Base-by-base conservation (phyloP, 257 asterid genomes). In the Thymus mandschuricus region DNA sequence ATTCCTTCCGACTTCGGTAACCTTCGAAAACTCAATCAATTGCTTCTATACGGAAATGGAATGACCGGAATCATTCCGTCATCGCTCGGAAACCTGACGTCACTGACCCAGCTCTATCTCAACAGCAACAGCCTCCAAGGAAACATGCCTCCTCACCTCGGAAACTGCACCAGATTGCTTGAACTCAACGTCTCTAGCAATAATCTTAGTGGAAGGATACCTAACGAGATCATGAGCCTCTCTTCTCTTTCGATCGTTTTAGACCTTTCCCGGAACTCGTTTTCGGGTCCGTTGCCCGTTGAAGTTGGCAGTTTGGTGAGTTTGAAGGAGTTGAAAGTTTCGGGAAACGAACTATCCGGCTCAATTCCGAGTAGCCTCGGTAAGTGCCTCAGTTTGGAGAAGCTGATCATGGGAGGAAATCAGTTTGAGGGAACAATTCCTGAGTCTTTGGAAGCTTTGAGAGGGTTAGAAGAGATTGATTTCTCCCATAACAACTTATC, bases 1-100 rank as follows among this genome's bases (percentile, higher is more conserved):
- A 68, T 83, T 49, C 87, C 87, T 2, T 60, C 72, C 52, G 77
- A 76, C 34, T 9, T 80, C 1, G 83, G 81, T 21, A 75, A 48
- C 27, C 77, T 83, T 65, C 21, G 6, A 3, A 72, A 52, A 4
- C 30, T 83, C 68, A 57, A 58, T 41, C 54, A 7, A 3, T 73
- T 83, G 15, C 13, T 59, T 56, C 9, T 78, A 30, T 15, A 30
- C 0, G 70, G 38, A 38, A 83, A 83, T 50, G 10, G 8, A 29
- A 64, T 83, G 40, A 34, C 62, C 0, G 85, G 79, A 10, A 57
- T 33, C 7, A 78, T 83, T 30, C 85, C 87, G 0, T 9, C 49
- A n/a, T 69, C 85, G 1, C 27, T 75, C 1, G 87, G 87, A 27
- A 60, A 78, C 10, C 64, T 80, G 64, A 50, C 75, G 41, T 60